Conservation (phyloP, 768 basidiomycete species). For the Aureoboletus auriporus region DNA sequence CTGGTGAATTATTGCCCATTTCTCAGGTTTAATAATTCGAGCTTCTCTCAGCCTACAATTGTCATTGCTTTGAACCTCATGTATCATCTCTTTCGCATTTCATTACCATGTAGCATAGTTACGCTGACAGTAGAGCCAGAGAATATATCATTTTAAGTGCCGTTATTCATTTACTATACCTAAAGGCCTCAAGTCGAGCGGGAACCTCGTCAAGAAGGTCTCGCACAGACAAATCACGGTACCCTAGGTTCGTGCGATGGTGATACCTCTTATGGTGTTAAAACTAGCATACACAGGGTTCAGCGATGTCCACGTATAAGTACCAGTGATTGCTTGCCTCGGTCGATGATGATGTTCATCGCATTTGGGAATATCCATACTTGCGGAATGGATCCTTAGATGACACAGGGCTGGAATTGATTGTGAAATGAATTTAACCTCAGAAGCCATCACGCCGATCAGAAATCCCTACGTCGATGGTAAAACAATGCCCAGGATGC, state of each 20-base stretch:
- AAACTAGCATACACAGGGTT: conserved; percentile 33
- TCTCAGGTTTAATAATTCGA: too few relatives aligned
- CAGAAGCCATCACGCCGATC: not conserved
- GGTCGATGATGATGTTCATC: conserved; percentile 92
- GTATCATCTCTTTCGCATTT: not conserved
- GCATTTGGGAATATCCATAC: conserved; percentile 85
- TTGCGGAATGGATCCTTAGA: conserved; percentile 66
- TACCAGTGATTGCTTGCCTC: conserved; percentile 44
- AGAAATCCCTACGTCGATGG: conserved; percentile 65
- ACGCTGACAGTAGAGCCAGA: too few relatives aligned
- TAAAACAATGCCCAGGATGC: conserved; percentile 86
- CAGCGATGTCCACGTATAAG: not conserved
- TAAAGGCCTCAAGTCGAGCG: too few relatives aligned
- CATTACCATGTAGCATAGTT: conserved; percentile 18
- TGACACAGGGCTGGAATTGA: conserved; percentile 58
- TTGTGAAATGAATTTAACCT: not conserved
- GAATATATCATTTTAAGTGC: too few relatives aligned
- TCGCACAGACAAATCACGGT: too few relatives aligned
- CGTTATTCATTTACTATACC: too few relatives aligned
- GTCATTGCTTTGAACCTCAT: not conserved
- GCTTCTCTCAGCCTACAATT: too few relatives aligned
- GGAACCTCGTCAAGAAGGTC: too few relatives aligned
- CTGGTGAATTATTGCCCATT: conserved; percentile 4
- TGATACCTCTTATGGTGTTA: conserved; percentile 46
- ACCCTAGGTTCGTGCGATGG: not conserved